phyloP scores from a whole-genome alignment of 345 rosid species.

The Boechera stricta region DNA sequence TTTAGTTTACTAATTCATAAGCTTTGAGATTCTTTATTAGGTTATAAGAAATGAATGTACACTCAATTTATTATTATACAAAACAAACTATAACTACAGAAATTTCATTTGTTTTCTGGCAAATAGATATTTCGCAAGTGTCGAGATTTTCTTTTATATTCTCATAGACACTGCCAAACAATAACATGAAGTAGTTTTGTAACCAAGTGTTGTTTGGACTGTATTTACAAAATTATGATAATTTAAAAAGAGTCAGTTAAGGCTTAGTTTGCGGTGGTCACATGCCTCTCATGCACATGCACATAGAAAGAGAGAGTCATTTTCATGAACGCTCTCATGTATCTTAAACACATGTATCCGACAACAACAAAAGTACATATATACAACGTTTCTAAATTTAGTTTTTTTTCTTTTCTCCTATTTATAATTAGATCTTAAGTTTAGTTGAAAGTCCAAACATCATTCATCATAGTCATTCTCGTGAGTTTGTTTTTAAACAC shows the following conservation, averaged over 20 bases:
- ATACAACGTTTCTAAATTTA: not conserved
- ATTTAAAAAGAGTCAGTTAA: not conserved
- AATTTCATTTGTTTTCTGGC: constrained; percentile 2
- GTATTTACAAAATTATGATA: not conserved
- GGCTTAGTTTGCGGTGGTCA: constrained; percentile 47
- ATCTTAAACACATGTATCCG: constrained; percentile 43
- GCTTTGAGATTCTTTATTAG: not conserved
- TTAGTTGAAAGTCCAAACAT: no score
- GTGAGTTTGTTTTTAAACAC: no score
- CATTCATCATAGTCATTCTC: no score
- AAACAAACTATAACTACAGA: not conserved
- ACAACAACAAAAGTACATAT: constrained; percentile 38
- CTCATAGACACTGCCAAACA: constrained; percentile 31
- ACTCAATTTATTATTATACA: not conserved
- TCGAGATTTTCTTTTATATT: constrained; percentile 15
- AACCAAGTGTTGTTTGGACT: constrained; percentile 28
- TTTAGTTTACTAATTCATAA: not conserved
- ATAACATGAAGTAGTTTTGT: not conserved
- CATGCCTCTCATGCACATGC: constrained; percentile 51
- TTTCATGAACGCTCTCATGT: constrained; percentile 30
- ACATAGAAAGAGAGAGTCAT: constrained; percentile 30
- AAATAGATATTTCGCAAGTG: constrained; percentile 27
- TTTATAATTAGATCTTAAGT: no score
- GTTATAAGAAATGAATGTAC: not conserved
- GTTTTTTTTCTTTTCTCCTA: no score